phyloP scores from a whole-genome alignment of 257 asterid genomes.

The Solanum appendiculatum region DNA sequence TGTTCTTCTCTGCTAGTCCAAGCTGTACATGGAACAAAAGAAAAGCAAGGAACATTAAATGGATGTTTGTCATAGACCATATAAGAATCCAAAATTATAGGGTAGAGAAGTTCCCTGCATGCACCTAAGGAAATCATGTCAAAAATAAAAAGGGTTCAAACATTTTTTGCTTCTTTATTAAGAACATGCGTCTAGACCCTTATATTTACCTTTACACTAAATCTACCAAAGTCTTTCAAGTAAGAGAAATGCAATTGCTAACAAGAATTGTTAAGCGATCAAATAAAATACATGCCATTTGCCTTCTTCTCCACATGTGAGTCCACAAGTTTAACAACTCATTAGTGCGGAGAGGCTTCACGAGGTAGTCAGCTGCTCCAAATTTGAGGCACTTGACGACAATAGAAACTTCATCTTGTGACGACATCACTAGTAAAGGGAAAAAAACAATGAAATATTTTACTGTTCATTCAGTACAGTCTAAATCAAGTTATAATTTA shows the following conservation, averaged over 20 bases:
- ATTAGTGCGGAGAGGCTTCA: slow-evolving; percentile 91
- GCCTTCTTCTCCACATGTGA: slow-evolving; percentile 98
- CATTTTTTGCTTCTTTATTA: not conserved
- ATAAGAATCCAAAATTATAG: not conserved
- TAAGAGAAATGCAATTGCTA: not conserved
- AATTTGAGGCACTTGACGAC: slow-evolving; percentile 87
- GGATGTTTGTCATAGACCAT: not conserved
- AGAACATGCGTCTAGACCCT: not conserved
- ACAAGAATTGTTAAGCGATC: not conserved
- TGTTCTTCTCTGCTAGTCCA: slow-evolving; percentile 94
- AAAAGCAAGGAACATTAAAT: not conserved
- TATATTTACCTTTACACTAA: not conserved
- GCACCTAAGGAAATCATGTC: not conserved
- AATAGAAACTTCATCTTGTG: slow-evolving; percentile 70
- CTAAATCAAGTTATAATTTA: not conserved
- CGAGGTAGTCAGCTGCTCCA: slow-evolving; percentile 99
- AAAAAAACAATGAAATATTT: not conserved
- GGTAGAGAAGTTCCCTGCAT: not conserved
- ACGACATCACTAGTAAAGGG: slow-evolving; percentile 80
- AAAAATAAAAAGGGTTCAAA: not conserved
- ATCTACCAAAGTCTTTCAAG: not conserved
- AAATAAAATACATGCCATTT: slow-evolving; percentile 40
- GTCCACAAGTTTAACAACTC: slow-evolving; percentile 98
- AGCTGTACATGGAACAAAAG: slow-evolving; percentile 48
- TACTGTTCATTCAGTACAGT: not conserved